phyloP scores from a whole-genome alignment of 805 yeast genomes.

The Kazachstania africana region DNA sequence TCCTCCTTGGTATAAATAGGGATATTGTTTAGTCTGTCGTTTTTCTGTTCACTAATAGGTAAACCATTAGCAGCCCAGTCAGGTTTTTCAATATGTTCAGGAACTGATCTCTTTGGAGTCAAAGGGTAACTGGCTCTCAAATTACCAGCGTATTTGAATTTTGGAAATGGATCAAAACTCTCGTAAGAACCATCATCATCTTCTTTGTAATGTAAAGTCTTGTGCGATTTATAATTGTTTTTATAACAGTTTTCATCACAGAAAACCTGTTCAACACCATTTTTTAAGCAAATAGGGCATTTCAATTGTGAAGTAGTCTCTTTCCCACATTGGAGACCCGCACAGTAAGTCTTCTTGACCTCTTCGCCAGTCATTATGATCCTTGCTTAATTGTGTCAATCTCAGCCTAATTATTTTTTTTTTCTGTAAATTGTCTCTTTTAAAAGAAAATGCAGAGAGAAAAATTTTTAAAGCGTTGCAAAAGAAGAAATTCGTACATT shows the following conservation, averaged over 20 bases:
- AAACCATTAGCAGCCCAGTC: slow-evolving; percentile 77
- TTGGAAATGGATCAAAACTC: slow-evolving; percentile 79
- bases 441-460: too few relatives aligned
- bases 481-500: too few relatives aligned
- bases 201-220: slow-evolving; percentile 56
- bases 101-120: slow-evolving; percentile 57
- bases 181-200: slow-evolving; percentile 31
- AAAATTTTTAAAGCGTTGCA: too few relatives aligned
- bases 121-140: slow-evolving; percentile 76
- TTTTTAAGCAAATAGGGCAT: slow-evolving; percentile 86
- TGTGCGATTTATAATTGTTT: slow-evolving; percentile 60
- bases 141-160: slow-evolving; percentile 59
- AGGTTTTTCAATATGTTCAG: slow-evolving; percentile 59
- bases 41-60: slow-evolving; percentile 66
- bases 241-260: slow-evolving; percentile 81
- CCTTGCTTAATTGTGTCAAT: too few relatives aligned
- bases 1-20: slow-evolving; percentile 54
- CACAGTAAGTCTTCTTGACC: slow-evolving; percentile 33
- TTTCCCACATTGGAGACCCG: slow-evolving; percentile 80
- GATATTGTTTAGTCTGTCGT: slow-evolving; percentile 58
- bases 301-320: slow-evolving; percentile 62
- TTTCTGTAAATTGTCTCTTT: too few relatives aligned
- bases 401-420: too few relatives aligned
- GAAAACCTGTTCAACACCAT: slow-evolving; percentile 48
- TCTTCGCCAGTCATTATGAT: slow-evolving; percentile 1